phyloP scores from a whole-genome alignment of 2,329 filamentous ascomycete genomes.

The Penicillium sumatraense region DNA sequence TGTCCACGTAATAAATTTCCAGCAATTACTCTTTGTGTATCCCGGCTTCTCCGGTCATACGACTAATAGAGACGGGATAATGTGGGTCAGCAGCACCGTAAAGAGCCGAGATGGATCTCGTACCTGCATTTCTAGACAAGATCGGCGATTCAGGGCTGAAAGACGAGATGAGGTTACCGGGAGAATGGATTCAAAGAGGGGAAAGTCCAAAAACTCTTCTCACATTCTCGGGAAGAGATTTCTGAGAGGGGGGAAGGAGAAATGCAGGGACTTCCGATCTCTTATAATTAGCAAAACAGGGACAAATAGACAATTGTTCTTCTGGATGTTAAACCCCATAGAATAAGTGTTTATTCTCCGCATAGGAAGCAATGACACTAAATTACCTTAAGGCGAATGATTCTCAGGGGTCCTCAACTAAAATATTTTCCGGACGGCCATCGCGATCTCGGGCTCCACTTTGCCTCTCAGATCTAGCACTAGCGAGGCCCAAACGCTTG shows the following conservation, averaged over 20 bases:
- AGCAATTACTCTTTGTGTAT: neutral
- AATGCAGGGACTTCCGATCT: neutral
- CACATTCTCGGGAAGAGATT: no score
- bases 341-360: no score
- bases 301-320: no score
- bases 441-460: conserved; percentile 1
- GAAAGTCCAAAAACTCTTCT: neutral
- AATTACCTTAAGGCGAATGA: neutral
- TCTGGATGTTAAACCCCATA: neutral
- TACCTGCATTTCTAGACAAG: neutral
- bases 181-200: neutral
- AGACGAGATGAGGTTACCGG: neutral
- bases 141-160: neutral
- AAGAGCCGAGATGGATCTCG: neutral
- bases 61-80: neutral
- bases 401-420: neutral
- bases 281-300: no score
- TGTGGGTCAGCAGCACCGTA: neutral
- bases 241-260: no score
- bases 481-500: neutral
- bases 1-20: no score
- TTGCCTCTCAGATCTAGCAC: neutral
- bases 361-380: neutral
- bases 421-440: neutral
- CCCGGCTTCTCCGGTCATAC: neutral